These are phyloP conservation scores for Striga hermonthica DNA, from an alignment of 305 asterid species.

Conservation along the genomic window DNA sequence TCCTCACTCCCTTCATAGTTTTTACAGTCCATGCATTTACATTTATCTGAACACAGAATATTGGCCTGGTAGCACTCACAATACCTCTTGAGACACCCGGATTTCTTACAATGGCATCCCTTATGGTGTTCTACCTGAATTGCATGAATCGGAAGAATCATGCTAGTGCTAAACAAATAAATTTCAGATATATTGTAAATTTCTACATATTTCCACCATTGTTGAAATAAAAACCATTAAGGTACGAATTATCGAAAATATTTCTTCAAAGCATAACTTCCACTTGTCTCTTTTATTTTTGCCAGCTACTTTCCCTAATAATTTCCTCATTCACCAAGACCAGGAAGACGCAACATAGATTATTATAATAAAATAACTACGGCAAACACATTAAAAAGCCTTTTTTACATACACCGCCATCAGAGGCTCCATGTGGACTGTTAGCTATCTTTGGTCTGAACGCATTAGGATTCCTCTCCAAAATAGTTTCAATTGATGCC, in stretches of 20 bases:
- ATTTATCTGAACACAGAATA: slow-evolving; percentile 59
- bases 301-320: background rate
- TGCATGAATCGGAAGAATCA: slow-evolving; percentile 25
- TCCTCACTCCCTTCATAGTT: slow-evolving; percentile 65
- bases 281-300: background rate
- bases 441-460: slow-evolving; percentile 54
- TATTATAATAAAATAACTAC: background rate
- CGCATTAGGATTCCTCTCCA: slow-evolving; percentile 55
- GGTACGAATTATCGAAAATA: background rate
- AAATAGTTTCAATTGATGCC: slow-evolving; percentile 37
- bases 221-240: slow-evolving; percentile 5
- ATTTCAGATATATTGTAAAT: background rate
- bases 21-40: slow-evolving; percentile 65
- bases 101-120: slow-evolving; percentile 63
- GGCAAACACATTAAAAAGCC: slow-evolving; percentile 19
- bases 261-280: background rate
- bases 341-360: too few relatives aligned
- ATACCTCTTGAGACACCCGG: slow-evolving; percentile 68
- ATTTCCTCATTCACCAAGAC: too few relatives aligned
- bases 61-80: slow-evolving; percentile 76
- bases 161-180: slow-evolving; percentile 15
- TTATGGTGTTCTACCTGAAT: slow-evolving; percentile 55
- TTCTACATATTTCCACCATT: background rate
- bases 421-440: slow-evolving; percentile 45
- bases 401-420: slow-evolving; percentile 45